Conservation (phyloP, 139 green algal genomes). For the Picochlorum sp. region DNA sequence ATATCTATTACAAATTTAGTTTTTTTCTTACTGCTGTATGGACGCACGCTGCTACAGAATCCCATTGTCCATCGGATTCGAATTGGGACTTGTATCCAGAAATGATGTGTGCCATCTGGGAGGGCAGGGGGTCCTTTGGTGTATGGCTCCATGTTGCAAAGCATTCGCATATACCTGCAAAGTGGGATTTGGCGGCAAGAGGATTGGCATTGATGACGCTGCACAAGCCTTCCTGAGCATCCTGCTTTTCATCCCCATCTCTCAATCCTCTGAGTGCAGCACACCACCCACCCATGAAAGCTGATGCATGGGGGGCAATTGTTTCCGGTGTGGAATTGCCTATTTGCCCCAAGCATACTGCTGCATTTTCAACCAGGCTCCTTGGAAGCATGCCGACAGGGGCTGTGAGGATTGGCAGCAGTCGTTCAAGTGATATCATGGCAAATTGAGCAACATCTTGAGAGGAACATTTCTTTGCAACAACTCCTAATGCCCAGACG, state of each 20-base stretch:
- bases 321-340: conserved; percentile 52
- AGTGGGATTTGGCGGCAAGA: conserved; percentile 24
- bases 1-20: too few relatives aligned
- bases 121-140: not conserved
- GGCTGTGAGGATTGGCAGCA: conserved; percentile 53
- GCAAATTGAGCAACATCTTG: conserved; percentile 49
- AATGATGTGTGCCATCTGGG: too few relatives aligned
- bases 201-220: conserved; percentile 61
- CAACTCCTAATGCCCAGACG: conserved; percentile 82
- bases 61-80: too few relatives aligned
- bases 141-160: conserved; percentile 55
- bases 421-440: conserved; percentile 35
- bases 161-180: conserved; percentile 47
- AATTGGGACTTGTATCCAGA: too few relatives aligned
- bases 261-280: conserved; percentile 64
- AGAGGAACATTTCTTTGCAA: conserved; percentile 57
- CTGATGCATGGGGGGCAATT: conserved; percentile 64
- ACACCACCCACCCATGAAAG: conserved; percentile 79
- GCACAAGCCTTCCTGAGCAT: conserved; percentile 77
- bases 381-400: conserved; percentile 46
- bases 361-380: conserved; percentile 79
- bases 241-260: conserved; percentile 92
- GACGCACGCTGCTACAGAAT: too few relatives aligned
- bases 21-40: too few relatives aligned
- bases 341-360: conserved; percentile 83